Base-by-base conservation (phyloP, 1,284 basidiomycete species). In the Sanghuangporus weigelae region DNA sequence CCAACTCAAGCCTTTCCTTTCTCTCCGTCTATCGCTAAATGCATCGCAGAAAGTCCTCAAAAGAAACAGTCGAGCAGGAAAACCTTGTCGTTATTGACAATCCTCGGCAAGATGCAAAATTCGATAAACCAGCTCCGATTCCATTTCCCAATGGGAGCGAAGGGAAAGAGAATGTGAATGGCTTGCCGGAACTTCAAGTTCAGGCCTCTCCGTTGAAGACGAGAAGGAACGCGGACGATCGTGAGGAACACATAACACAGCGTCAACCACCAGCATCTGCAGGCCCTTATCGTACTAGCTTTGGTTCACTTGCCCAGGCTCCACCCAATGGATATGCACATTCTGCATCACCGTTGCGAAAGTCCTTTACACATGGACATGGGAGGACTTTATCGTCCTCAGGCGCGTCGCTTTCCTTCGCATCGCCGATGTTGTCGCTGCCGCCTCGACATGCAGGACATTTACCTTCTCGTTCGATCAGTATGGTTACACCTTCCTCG, bases 311-410 rank as follows among this genome's bases (percentile, higher is more conserved):
- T 12, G 69, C 73, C 62, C 72, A 75, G 51, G 40, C 46, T 21
- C 72, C 73, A 39, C 54, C 71, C 19, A 74, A 73, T 59, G 71
- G 71, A 35, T 70, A 71, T 42, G 76, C 69, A 59, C 69, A 77
- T 38, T 71, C 77, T 1, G 69, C 77, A 0, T 82, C 83, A 19
- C 80, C 83, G 5, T 80, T 83, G 55, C 80, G 83, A 51, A 73
- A 81, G 3, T 81, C 78, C 0, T 81, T 86, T 64, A 74, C 72
- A 59, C 73, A 70, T 69, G 71, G 44, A 35, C 86, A 83, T 72
- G 74, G 75, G 57, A 80, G 81, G 10, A 82, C 79, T 3, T 77
- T 80, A 12, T 85, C 85, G 6, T 80, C 85, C 51, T 86, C 86
- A 3, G 79, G 64, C 14, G 46, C 62, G 21, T 36, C 56, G 80